Evolutionary conservation across 345 rosid genomes (phyloP).

Genomic region (Eucalyptus melliodora): DNA sequence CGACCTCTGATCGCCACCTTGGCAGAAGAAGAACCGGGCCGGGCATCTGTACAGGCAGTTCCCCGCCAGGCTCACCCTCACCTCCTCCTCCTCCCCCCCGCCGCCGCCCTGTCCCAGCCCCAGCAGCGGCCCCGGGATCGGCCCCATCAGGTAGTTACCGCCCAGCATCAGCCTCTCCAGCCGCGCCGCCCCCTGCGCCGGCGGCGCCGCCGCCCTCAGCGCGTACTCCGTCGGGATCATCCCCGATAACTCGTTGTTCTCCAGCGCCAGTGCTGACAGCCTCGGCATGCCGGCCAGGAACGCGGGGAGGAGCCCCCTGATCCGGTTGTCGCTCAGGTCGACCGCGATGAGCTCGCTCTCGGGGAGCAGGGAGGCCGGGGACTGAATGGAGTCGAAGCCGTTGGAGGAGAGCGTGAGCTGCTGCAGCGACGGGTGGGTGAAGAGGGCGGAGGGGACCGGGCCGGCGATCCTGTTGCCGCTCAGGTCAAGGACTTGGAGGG

Average conservation of each 20-base stretch:
- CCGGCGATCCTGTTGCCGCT: conserved; percentile 52
- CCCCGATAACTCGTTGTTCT: conserved; percentile 25
- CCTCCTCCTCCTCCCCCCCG: conserved; percentile 21
- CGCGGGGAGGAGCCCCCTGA: conserved; percentile 14
- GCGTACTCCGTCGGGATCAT: conserved; percentile 30
- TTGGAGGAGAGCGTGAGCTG: conserved; percentile 77
- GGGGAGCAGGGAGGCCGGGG: conserved; percentile 15
- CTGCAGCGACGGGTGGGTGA: conserved; percentile 58
- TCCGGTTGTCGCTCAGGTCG: conserved; percentile 24
- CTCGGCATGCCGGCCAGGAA: conserved; percentile 24
- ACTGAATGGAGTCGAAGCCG: conserved; percentile 37
- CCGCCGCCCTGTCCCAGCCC: conserved; percentile 36
- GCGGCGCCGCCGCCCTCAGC: conserved; percentile 9
- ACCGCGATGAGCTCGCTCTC: conserved; percentile 41
- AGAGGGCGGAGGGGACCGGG: conserved; percentile 36
- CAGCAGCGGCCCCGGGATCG: conserved; percentile 57
- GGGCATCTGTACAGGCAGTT: conserved; percentile 82
- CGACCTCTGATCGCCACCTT: conserved; percentile 61
- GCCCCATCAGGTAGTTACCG: conserved; percentile 73
- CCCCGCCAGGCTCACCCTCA: conserved; percentile 40
- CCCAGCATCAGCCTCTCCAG: conserved; percentile 72
- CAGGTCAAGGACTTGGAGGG: conserved; percentile 60
- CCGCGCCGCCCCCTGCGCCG: conserved; percentile 32
- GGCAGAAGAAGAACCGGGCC: conserved; percentile 53
- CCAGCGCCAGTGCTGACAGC: conserved; percentile 28